These are phyloP conservation scores for Coniferiporia weirii DNA, from an alignment of 1,284 basidiomycete species.

Conservation along the genomic window DNA sequence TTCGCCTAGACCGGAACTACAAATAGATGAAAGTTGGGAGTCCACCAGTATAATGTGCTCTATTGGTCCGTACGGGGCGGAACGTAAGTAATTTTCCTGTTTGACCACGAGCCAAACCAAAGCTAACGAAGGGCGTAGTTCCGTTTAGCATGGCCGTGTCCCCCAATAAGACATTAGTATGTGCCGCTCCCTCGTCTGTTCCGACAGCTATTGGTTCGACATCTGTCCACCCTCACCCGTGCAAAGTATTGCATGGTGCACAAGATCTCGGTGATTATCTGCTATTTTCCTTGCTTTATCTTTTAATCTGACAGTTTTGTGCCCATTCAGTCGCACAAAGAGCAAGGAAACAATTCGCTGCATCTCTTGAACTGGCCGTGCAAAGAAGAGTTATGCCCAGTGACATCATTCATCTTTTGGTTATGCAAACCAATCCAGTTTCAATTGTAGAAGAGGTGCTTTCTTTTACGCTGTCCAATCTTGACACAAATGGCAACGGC, in stretches of 20 bases:
- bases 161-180: slow-evolving; percentile 51
- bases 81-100: slow-evolving; percentile 34
- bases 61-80: slow-evolving; percentile 37
- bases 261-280: slow-evolving; percentile 19
- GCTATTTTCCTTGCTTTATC: background rate
- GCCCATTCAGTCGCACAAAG: slow-evolving; percentile 20
- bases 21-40: slow-evolving; percentile 48
- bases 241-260: slow-evolving; percentile 16
- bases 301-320: background rate
- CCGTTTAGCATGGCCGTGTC: slow-evolving; percentile 35
- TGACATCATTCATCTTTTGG: slow-evolving; percentile 24
- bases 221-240: slow-evolving; percentile 36
- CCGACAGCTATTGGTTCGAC: slow-evolving; percentile 30
- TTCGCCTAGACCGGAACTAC: slow-evolving; percentile 46
- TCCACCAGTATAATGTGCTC: slow-evolving; percentile 39
- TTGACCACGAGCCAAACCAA: background rate
- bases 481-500: slow-evolving; percentile 27
- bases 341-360: slow-evolving; percentile 15
- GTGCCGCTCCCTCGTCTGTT: slow-evolving; percentile 37
- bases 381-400: slow-evolving; percentile 18
- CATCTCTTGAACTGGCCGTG: slow-evolving; percentile 19
- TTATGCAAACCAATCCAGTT: slow-evolving; percentile 17
- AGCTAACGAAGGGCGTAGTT: slow-evolving; percentile 6
- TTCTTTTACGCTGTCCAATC: slow-evolving; percentile 13
- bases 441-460: slow-evolving; percentile 21